Percentiles rank a stretch among this genome's conserved stretches.
Conservation (phyloP, 2,329 filamentous ascomycete genomes). For the Aspergillus cejpii region DNA sequence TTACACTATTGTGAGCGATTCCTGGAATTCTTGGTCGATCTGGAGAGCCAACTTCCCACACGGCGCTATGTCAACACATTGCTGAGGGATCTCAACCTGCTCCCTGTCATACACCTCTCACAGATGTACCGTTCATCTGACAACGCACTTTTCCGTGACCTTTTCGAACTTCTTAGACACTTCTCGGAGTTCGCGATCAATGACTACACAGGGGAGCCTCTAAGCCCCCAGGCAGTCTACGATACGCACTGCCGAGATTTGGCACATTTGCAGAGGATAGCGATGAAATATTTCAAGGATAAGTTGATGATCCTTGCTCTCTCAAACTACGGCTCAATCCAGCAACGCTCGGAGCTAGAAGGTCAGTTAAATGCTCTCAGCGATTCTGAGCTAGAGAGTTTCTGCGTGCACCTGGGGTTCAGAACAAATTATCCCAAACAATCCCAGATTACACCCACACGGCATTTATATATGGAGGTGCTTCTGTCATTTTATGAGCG, state of each 20-base stretch:
- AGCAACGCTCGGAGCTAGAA: constrained; percentile 70
- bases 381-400: constrained; percentile 64
- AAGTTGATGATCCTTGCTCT: constrained; percentile 87
- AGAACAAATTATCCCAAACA: constrained; percentile 74
- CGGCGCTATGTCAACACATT: constrained; percentile 87
- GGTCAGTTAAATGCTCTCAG: constrained; percentile 65
- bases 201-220: constrained; percentile 76
- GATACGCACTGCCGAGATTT: constrained; percentile 70
- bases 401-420: constrained; percentile 68
- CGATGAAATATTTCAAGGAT: constrained; percentile 75
- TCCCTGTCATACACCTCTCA: constrained; percentile 71
- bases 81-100: constrained; percentile 74
- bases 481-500: constrained; percentile 69
- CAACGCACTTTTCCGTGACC: constrained; percentile 71
- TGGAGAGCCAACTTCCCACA: constrained; percentile 90
- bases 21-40: constrained; percentile 78
- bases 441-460: constrained; percentile 58
- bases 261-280: constrained; percentile 69
- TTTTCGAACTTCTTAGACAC: constrained; percentile 72
- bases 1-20: constrained; percentile 87
- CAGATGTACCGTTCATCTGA: constrained; percentile 68
- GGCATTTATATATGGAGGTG: constrained; percentile 52
- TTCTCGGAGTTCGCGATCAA: constrained; percentile 86
- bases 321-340: constrained; percentile 85
- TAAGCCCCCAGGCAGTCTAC: constrained; percentile 65